A percentile compares a stretch with the other conserved stretches of the same genome.
phyloP scores from a whole-genome alignment of 345 rosid genomes.

The Populus simonii region DNA sequence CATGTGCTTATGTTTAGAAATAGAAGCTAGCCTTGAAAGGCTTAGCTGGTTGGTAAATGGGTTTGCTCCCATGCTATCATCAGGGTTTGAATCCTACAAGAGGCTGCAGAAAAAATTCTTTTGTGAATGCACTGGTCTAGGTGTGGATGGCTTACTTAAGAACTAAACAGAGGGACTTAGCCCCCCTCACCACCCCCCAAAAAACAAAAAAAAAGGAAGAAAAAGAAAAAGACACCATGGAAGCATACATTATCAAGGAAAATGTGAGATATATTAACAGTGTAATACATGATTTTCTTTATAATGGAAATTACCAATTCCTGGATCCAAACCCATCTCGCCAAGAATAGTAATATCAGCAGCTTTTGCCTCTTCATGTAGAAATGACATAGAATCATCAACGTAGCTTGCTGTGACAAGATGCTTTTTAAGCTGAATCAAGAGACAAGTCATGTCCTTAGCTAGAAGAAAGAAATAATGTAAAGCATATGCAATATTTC shows the following conservation, averaged over 20 bases:
- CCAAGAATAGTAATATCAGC: slow-evolving; percentile 87
- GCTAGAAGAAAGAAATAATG: slow-evolving; percentile 5
- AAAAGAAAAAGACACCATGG: not conserved
- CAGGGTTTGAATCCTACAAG: too few species aligned
- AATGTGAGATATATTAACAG: too few species aligned
- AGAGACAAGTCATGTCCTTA: not conserved
- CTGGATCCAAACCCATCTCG: slow-evolving; percentile 99
- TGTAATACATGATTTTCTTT: not conserved
- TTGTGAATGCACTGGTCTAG: not conserved
- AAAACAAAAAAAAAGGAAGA: too few species aligned
- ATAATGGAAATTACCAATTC: slow-evolving; percentile 58
- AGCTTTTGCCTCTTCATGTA: slow-evolving; percentile 67
- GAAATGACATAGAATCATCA: slow-evolving; percentile 59
- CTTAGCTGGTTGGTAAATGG: too few species aligned
- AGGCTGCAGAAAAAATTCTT: too few species aligned
- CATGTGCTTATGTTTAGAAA: too few species aligned
- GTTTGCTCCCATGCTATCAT: too few species aligned
- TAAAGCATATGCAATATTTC: not conserved
- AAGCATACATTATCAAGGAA: not conserved
- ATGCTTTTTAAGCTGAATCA: slow-evolving; percentile 72
- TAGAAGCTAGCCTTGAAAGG: too few species aligned
- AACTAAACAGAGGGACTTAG: not conserved
- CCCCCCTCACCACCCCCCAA: not conserved
- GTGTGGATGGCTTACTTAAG: not conserved
- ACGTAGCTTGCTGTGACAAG: slow-evolving; percentile 95